Evolutionary conservation across 129 eudicot species (phyloP).

Genomic region (Smallanthus sonchifolius): DNA sequence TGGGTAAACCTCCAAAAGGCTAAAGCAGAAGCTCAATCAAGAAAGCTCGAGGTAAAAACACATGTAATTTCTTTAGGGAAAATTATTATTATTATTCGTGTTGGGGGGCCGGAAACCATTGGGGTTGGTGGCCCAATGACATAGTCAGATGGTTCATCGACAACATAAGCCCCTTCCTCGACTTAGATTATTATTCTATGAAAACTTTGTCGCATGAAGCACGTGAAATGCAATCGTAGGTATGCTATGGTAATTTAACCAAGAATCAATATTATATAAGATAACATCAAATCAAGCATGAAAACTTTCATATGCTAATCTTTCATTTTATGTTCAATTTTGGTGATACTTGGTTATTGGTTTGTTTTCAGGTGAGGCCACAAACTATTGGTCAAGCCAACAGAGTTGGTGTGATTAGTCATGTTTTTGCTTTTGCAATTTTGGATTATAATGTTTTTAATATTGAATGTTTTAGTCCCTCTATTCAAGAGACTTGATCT

Average conservation of each 20-base stretch:
- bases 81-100: too few species aligned
- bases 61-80: too few species aligned
- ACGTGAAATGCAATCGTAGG: constrained; percentile 93
- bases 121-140: too few species aligned
- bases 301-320: neutral
- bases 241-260: constrained; percentile 14
- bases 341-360: neutral
- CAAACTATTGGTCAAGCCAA: constrained; percentile 95
- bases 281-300: neutral
- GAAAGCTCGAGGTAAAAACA: constrained; percentile 74
- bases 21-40: constrained; percentile 89
- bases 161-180: constrained; percentile 86
- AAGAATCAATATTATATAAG: neutral
- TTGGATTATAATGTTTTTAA: too few species aligned
- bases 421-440: too few species aligned
- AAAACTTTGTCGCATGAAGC: constrained; percentile 80
- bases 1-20: constrained; percentile 90
- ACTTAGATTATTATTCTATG: constrained; percentile 75
- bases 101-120: too few species aligned
- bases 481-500: too few species aligned
- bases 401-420: constrained; percentile 95
- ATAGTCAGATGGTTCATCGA: constrained; percentile 68
- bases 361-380: constrained; percentile 65
- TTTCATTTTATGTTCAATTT: neutral
- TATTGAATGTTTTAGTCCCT: too few species aligned